Conservation (phyloP, 177 flowering plant species). For the Vitis hybrid region DNA sequence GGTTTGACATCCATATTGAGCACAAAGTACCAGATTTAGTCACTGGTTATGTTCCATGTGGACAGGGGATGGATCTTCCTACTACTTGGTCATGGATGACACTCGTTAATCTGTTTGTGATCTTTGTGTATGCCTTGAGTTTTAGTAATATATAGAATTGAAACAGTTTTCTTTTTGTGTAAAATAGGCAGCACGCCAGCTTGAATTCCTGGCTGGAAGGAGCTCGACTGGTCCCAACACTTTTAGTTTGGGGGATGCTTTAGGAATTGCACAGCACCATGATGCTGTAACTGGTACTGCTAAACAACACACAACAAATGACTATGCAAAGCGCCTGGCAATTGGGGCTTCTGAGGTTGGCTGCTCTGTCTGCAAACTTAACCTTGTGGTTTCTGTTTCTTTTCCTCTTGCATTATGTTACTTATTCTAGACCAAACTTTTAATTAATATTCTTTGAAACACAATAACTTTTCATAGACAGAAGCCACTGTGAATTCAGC, state of each 20-base stretch:
- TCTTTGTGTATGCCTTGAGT: background rate
- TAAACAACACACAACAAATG: conserved; percentile 84
- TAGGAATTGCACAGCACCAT: conserved; percentile 91
- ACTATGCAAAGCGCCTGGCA: conserved; percentile 79
- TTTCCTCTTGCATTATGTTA: background rate
- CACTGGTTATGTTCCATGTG: too few species aligned
- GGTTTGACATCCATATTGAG: background rate
- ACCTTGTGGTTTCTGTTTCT: background rate
- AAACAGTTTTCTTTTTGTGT: background rate
- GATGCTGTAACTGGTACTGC: conserved; percentile 92
- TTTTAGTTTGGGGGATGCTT: conserved; percentile 72
- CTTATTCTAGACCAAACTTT: conserved; percentile 1
- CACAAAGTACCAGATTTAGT: background rate
- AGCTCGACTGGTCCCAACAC: conserved; percentile 52
- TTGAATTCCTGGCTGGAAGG: conserved; percentile 73
- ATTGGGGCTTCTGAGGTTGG: conserved; percentile 78
- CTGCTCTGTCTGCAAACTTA: background rate
- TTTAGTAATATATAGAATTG: background rate
- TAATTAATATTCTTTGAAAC: conserved; percentile 1
- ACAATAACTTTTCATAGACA: conserved; percentile 38
- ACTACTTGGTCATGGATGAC: background rate
- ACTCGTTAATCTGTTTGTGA: background rate
- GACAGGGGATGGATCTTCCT: background rate
- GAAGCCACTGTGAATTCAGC: conserved; percentile 61
- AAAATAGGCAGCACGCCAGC: conserved; percentile 83